Base-by-base conservation (phyloP, 441 rosid species). In the Erysimum cheiri region DNA sequence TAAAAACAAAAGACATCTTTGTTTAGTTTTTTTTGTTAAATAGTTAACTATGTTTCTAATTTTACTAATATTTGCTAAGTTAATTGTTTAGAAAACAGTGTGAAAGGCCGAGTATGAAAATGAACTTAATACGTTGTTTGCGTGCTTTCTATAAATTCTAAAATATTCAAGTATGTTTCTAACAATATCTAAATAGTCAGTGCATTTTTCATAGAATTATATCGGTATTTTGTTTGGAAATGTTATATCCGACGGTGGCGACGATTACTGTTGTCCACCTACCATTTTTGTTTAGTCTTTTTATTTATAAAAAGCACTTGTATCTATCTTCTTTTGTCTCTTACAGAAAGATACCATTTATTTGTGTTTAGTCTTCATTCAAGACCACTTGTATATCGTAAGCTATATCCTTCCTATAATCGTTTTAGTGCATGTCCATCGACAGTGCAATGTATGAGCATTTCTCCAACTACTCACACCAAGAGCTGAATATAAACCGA, bases 181-280 rank as follows among this genome's bases (percentile, higher is more conserved):
- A 57, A 36, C 24, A 39, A 7, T 1, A 58, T 22, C 5, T 22
- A 22, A 37, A 13, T 6, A 19, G 3, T 37, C 22, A 12, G 33
- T 39, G 11, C 1, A 22, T 4, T 14, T 58, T 39, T 4, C n/a
- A 10, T 19, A 22, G 0, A 17, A 11, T 36, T 33, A 4, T 13
- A 24, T 24, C 6, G 19, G 0, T 4, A n/a, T n/a, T n/a, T n/a
- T n/a, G n/a, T n/a, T 24, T 22, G 19, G 19, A 57, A 35, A 36
- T 37, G 17, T 57, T 5, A 56, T 17, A 43, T 35, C 2, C 4
- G 6, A 37, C 33, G 4, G 13, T 33, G 8, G 10, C 60, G 62
- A 57, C 32, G 10, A 22, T 57, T 58, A 58, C 33, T 36, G 12
- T 37, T 37, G 47, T 58, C 47, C 63, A 58, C 47, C 37, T 37